These are phyloP conservation scores for Hammondia hammondi DNA, from an alignment of 169 alveolate genomes.

Conservation along the genomic window DNA sequence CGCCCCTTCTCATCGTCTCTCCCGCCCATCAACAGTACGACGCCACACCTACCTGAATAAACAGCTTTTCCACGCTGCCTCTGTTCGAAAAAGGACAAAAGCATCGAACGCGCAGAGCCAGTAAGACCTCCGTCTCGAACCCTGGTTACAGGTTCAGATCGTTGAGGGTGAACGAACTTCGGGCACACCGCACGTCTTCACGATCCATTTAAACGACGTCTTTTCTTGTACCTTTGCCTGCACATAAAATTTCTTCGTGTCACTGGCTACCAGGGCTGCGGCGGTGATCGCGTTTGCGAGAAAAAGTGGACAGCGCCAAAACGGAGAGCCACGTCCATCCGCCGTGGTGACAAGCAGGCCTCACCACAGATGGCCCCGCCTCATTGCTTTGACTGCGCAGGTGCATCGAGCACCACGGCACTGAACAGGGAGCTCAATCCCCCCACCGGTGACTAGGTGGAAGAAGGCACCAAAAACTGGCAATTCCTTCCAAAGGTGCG, in stretches of 20 bases:
- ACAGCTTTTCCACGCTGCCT: neutral
- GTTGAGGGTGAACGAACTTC: neutral
- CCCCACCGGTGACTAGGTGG: neutral
- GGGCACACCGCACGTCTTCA: neutral
- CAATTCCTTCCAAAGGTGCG: neutral
- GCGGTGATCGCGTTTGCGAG: neutral
- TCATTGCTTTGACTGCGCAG: neutral
- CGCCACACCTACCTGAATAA: neutral
- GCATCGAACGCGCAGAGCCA: too few species aligned
- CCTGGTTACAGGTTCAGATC: neutral
- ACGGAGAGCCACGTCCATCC: neutral
- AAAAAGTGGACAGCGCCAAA: neutral
- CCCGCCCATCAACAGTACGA: neutral
- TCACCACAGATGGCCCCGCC: neutral
- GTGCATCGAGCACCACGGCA: neutral
- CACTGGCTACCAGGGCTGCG: slow-evolving; percentile 40
- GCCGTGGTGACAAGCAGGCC: neutral
- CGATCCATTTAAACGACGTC: neutral
- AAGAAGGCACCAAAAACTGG: neutral
- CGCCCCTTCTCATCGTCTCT: too few species aligned
- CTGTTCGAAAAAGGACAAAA: neutral
- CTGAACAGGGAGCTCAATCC: neutral
- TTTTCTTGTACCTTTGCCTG: neutral
- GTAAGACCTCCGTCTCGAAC: neutral
- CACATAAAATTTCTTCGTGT: neutral